Evolutionary conservation across 1,284 basidiomycete genomes (phyloP).

Genomic region (Cryptococcus depauperatus): DNA sequence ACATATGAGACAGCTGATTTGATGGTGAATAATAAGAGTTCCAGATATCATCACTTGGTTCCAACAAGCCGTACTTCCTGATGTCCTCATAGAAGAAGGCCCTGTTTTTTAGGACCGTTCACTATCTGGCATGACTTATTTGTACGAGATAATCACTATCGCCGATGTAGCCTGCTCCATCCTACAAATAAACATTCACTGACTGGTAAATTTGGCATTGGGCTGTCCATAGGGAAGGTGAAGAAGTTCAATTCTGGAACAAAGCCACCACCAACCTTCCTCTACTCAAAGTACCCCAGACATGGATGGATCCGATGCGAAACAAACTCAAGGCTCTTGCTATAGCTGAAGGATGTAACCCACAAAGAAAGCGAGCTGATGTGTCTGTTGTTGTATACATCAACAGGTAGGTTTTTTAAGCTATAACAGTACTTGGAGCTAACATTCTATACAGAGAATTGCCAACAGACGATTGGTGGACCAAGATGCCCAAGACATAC

Average conservation of each 20-base stretch:
- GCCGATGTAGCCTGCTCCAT: slow-evolving; percentile 17
- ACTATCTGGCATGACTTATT: slow-evolving; percentile 15
- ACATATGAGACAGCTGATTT: background rate
- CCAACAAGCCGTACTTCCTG: slow-evolving; percentile 24
- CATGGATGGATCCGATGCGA: slow-evolving; percentile 23
- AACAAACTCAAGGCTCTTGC: slow-evolving; percentile 15
- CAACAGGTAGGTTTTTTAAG: too few species aligned
- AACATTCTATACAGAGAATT: too few species aligned
- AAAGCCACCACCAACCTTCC: slow-evolving; percentile 24
- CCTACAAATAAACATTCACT: background rate
- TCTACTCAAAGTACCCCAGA: slow-evolving; percentile 10
- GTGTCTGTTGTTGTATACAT: slow-evolving; percentile 24
- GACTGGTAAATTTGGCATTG: slow-evolving; percentile 13
- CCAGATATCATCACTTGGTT: slow-evolving; percentile 28
- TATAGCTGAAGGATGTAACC: slow-evolving; percentile 10
- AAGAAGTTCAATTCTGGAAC: slow-evolving; percentile 20
- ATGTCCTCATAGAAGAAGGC: slow-evolving; percentile 21
- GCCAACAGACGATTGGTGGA: slow-evolving; percentile 15
- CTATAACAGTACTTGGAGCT: too few species aligned
- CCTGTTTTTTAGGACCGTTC: slow-evolving; percentile 19
- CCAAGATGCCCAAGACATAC: slow-evolving; percentile 13
- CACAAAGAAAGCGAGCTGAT: slow-evolving; percentile 6
- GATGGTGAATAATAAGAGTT: background rate
- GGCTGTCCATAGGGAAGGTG: slow-evolving; percentile 13
- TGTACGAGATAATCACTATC: slow-evolving; percentile 28